A percentile compares a stretch with the other conserved stretches of the same genome.
phyloP scores from a whole-genome alignment of 441 rosid genomes.

The Populus trichocarpa region DNA sequence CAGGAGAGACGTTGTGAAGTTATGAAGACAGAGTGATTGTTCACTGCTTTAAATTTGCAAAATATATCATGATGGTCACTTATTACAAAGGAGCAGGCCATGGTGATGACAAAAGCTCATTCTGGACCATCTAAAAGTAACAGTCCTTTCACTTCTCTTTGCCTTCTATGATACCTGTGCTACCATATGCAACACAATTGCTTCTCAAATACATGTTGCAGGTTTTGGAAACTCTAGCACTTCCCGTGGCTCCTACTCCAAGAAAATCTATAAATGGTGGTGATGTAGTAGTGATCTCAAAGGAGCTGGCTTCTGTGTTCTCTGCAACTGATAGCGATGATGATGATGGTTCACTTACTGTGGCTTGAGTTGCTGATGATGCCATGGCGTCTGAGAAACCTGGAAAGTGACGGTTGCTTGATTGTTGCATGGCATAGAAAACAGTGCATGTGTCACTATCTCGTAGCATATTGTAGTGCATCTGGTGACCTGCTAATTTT shows the following conservation, averaged over 20 bases:
- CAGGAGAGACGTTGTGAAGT: background rate
- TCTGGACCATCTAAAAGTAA: slow-evolving; percentile 10
- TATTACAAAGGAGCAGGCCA: background rate
- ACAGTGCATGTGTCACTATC: slow-evolving; percentile 7
- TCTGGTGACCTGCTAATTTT: slow-evolving; percentile 22
- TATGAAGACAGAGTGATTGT: background rate
- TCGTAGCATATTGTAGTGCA: slow-evolving; percentile 9
- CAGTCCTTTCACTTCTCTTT: slow-evolving; percentile 11
- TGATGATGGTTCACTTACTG: slow-evolving; percentile 29
- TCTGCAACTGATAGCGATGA: slow-evolving; percentile 27
- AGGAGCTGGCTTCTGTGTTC: slow-evolving; percentile 19
- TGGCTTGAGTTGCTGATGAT: slow-evolving; percentile 4
- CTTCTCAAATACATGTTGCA: slow-evolving; percentile 6
- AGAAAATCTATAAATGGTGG: slow-evolving; percentile 65
- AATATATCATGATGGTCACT: background rate
- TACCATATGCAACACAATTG: background rate
- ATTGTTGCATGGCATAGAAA: slow-evolving; percentile 23
- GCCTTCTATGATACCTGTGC: slow-evolving; percentile 16
- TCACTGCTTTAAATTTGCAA: slow-evolving; percentile 5
- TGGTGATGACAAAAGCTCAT: background rate
- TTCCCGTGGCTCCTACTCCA: slow-evolving; percentile 49
- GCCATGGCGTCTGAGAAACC: slow-evolving; percentile 20
- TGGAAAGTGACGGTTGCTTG: slow-evolving; percentile 21
- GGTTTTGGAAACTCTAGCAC: slow-evolving; percentile 12
- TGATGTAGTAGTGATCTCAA: slow-evolving; percentile 21